Evolutionary conservation across 768 basidiomycete species (phyloP).

Genomic region (Mycena indigotica): DNA sequence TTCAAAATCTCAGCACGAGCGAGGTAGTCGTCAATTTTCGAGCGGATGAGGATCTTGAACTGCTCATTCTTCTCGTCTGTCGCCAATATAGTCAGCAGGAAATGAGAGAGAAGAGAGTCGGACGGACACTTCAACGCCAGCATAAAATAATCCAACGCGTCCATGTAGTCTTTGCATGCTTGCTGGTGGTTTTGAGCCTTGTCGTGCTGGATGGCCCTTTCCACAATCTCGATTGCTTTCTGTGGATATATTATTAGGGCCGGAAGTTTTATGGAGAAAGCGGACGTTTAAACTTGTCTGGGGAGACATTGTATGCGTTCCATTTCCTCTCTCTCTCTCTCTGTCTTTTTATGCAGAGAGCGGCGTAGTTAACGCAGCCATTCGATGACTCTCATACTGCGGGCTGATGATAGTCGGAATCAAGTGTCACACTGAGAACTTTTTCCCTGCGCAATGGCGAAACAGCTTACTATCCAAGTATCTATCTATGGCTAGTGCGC

Average conservation of each 20-base stretch:
- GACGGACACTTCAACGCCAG: conserved; percentile 71
- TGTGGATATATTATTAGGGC: too few species aligned
- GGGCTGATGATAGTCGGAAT: too few species aligned
- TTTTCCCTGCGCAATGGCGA: background rate
- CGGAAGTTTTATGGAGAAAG: too few species aligned
- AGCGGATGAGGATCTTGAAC: conserved; percentile 67
- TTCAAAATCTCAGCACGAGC: conserved; percentile 77
- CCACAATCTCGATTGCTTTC: conserved; percentile 70
- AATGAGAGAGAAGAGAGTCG: background rate
- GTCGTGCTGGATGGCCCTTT: conserved; percentile 75
- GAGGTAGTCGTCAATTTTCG: conserved; percentile 76
- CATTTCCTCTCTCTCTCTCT: too few species aligned
- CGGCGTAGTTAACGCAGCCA: too few species aligned
- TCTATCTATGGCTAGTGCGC: conserved; percentile 14
- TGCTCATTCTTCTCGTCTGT: conserved; percentile 82
- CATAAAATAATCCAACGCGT: conserved; percentile 84
- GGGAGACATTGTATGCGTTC: too few species aligned
- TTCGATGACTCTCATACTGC: too few species aligned
- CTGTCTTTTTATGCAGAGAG: too few species aligned
- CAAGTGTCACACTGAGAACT: background rate
- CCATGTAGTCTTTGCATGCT: conserved; percentile 80
- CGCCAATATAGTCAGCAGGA: background rate
- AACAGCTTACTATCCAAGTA: conserved; percentile 2
- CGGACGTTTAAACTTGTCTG: too few species aligned
- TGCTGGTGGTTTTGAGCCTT: conserved; percentile 72